These are phyloP conservation scores for Leucoagaricus sp. DNA, from an alignment of 1,284 basidiomycete species.

Conservation along the genomic window DNA sequence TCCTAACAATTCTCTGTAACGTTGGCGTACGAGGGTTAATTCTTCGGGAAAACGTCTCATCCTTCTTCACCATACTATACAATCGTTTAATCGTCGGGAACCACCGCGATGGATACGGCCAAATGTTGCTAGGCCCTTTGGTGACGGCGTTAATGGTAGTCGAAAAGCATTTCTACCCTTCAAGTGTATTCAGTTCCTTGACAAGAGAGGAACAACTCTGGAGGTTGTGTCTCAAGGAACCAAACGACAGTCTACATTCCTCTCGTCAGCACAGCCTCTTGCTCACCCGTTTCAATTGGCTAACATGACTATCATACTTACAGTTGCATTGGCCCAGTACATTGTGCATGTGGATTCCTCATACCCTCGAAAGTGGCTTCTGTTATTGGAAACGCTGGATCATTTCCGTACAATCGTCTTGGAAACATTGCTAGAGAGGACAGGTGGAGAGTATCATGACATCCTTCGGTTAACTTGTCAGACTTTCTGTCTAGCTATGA, in stretches of 20 bases:
- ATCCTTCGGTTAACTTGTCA: constrained; percentile 51
- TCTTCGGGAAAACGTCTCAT: constrained; percentile 15
- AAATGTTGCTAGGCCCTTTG: constrained; percentile 8
- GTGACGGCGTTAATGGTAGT: constrained; percentile 1
- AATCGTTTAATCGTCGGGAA: constrained; percentile 3
- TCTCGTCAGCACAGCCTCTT: not conserved
- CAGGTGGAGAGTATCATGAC: constrained; percentile 45
- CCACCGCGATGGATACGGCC: not conserved
- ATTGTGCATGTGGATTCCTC: constrained; percentile 33
- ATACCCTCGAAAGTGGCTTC: constrained; percentile 34
- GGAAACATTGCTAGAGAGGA: constrained; percentile 44
- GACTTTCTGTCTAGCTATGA: constrained; percentile 49
- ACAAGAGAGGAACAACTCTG: not conserved
- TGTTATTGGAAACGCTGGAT: constrained; percentile 54
- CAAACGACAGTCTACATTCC: not conserved
- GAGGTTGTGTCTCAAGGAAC: constrained; percentile 1
- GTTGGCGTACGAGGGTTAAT: constrained; percentile 7
- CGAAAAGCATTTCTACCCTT: constrained; percentile 7
- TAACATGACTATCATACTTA: not conserved
- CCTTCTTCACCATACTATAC: constrained; percentile 4
- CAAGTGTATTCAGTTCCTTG: not conserved
- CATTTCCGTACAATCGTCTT: constrained; percentile 51
- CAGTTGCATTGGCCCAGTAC: constrained; percentile 56
- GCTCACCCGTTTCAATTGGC: not conserved
- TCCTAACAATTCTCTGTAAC: constrained; percentile 12